phyloP scores from a whole-genome alignment of 257 asterid species.

The Ilex asprella region DNA sequence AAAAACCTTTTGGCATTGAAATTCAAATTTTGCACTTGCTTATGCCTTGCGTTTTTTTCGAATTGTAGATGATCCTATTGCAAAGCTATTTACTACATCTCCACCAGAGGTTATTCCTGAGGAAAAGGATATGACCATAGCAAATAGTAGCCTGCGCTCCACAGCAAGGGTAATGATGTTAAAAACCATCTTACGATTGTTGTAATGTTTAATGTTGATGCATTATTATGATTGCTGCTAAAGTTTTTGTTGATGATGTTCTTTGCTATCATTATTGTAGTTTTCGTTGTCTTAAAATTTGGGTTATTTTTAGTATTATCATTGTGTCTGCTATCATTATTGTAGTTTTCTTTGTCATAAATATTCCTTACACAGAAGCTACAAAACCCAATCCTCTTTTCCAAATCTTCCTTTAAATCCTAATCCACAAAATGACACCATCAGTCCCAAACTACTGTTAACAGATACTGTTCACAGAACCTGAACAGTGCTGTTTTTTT shows the following conservation, averaged over 20 bases:
- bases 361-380: background rate
- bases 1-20: background rate
- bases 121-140: constrained; percentile 24
- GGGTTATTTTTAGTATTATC: too few species aligned
- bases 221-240: background rate
- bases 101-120: constrained; percentile 42
- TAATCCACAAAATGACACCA: too few species aligned
- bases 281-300: background rate
- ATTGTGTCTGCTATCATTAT: background rate
- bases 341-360: background rate
- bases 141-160: background rate
- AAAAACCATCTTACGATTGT: background rate
- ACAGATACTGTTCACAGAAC: too few species aligned
- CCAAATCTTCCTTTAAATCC: too few species aligned
- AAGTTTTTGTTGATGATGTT: background rate
- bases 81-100: constrained; percentile 40
- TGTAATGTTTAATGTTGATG: too few species aligned
- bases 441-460: too few species aligned
- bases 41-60: constrained; percentile 13
- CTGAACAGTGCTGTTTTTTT: too few species aligned
- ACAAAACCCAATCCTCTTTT: too few species aligned
- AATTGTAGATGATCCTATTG: constrained; percentile 79
- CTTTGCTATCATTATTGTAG: background rate
- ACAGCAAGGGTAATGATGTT: constrained; percentile 32
- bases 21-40: background rate